Conservation (phyloP, 495 filamentous ascomycete genomes). For the Aspergillus olivimuriae region DNA sequence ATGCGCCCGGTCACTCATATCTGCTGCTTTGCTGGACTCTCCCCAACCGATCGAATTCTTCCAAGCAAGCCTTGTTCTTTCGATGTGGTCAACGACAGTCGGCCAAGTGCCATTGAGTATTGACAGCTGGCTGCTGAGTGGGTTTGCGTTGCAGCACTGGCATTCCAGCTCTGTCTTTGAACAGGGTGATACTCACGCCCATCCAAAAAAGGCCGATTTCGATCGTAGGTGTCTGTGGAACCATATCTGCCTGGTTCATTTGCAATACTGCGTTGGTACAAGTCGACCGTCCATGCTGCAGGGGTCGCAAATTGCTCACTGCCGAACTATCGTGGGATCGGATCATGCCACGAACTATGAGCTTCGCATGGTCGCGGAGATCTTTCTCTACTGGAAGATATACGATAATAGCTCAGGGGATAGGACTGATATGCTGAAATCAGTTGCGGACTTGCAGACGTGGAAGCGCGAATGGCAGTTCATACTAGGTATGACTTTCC, state of each 20-base stretch:
- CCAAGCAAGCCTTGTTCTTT: slow-evolving; percentile 35
- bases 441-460: slow-evolving; percentile 25
- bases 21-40: slow-evolving; percentile 24
- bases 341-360: slow-evolving; percentile 41
- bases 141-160: slow-evolving; percentile 39
- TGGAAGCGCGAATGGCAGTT: slow-evolving; percentile 38
- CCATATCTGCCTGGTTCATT: slow-evolving; percentile 39
- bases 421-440: slow-evolving; percentile 25
- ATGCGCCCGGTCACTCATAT: slow-evolving; percentile 29
- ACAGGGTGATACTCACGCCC: no score
- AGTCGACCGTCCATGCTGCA: slow-evolving; percentile 32
- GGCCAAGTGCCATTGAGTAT: slow-evolving; percentile 40
- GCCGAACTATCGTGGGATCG: slow-evolving; percentile 26
- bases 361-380: slow-evolving; percentile 40
- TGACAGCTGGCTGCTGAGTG: slow-evolving; percentile 42
- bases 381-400: slow-evolving; percentile 40
- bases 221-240: slow-evolving; percentile 39
- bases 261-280: slow-evolving; percentile 43
- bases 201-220: slow-evolving; percentile 14
- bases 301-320: slow-evolving; percentile 32
- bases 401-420: slow-evolving; percentile 24
- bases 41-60: slow-evolving; percentile 41
- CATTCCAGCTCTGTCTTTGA: slow-evolving; percentile 33
- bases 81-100: slow-evolving; percentile 44
- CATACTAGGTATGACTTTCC: slow-evolving; percentile 26